Conservation (phyloP, 495 filamentous ascomycete species). For the Chaetomium cochliodes region DNA sequence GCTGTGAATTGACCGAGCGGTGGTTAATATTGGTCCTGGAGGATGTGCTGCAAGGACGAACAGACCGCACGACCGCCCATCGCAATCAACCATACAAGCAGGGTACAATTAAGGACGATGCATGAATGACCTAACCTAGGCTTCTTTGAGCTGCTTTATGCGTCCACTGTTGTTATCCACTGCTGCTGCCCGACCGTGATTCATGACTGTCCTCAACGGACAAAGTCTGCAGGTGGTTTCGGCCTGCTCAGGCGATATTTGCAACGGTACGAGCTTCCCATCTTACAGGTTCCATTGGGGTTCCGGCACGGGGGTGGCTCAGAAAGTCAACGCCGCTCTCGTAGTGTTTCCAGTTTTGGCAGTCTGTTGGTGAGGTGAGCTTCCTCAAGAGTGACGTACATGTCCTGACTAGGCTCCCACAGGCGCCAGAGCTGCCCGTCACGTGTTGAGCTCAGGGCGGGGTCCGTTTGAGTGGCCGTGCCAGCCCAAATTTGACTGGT, state of each 20-base stretch:
- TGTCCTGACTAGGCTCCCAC: slow-evolving; percentile 6
- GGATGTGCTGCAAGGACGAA: neutral
- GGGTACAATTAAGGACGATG: slow-evolving; percentile 23
- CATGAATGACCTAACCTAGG: slow-evolving; percentile 29
- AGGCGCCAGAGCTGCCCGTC: slow-evolving; percentile 18
- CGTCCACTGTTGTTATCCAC: neutral
- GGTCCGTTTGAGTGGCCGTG: slow-evolving; percentile 29
- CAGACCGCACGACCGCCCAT: neutral
- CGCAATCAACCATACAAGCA: neutral
- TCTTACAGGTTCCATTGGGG: neutral
- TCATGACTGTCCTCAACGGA: neutral
- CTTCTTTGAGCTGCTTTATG: slow-evolving; percentile 18
- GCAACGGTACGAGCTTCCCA: slow-evolving; percentile 1
- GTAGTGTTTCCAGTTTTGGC: neutral
- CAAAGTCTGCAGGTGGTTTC: neutral
- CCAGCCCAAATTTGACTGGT: slow-evolving; percentile 33
- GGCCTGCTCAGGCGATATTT: neutral
- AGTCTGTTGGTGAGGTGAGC: slow-evolving; percentile 7
- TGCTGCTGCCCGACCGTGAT: slow-evolving; percentile 5
- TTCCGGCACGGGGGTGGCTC: slow-evolving; percentile 11
- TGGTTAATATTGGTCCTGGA: neutral
- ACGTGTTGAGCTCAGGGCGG: slow-evolving; percentile 25
- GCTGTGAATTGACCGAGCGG: neutral
- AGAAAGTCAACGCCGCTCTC: slow-evolving; percentile 10
- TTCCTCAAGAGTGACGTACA: slow-evolving; percentile 15